Evolutionary conservation across 208 protist genomes (phyloP).

Genomic region (Leishmania gerbilli): DNA sequence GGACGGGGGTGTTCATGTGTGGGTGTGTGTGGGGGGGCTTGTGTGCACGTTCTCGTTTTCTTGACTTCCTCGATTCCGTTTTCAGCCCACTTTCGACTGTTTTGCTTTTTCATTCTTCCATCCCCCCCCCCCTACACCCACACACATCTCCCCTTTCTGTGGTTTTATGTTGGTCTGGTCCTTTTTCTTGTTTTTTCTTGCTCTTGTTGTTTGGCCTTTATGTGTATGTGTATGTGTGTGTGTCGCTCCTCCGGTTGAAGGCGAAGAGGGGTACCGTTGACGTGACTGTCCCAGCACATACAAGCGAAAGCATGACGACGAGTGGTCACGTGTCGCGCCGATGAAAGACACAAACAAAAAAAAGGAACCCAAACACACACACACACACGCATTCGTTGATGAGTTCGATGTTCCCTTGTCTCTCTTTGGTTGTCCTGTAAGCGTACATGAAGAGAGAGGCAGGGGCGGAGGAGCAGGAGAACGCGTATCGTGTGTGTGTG

Average conservation of each 20-base stretch:
- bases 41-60: neutral
- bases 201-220: too few relatives aligned
- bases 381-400: neutral
- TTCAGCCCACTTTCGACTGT: neutral
- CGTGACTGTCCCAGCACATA: too few relatives aligned
- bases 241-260: too few relatives aligned
- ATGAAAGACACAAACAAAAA: neutral
- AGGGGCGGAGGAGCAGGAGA: neutral
- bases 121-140: neutral
- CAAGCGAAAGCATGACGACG: neutral
- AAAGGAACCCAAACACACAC: neutral
- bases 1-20: neutral
- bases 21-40: neutral
- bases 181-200: too few relatives aligned
- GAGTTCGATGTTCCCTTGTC: neutral
- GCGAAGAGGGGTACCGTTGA: too few relatives aligned
- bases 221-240: too few relatives aligned
- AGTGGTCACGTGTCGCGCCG: too few relatives aligned
- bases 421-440: neutral
- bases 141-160: neutral
- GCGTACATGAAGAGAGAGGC: neutral
- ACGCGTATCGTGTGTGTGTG: neutral
- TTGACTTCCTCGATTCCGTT: neutral
- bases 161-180: neutral
- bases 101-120: neutral